A percentile compares a stretch with the other conserved stretches of the same genome.
Evolutionary conservation across 2,329 filamentous ascomycete genomes (phyloP).

Genomic region (Xylariaceae sp.): DNA sequence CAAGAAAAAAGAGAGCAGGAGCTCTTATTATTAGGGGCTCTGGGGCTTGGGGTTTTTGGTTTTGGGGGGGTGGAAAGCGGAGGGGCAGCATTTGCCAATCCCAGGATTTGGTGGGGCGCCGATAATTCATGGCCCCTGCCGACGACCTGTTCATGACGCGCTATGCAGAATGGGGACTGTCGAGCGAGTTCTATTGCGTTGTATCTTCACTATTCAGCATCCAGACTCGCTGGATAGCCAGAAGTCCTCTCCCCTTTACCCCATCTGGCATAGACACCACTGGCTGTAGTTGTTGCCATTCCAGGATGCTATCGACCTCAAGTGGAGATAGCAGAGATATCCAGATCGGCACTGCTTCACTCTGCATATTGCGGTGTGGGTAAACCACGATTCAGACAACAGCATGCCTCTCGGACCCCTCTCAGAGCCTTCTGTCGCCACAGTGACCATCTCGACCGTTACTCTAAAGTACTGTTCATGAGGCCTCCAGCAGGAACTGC

Average conservation of each 20-base stretch:
- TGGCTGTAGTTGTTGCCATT: too few species aligned
- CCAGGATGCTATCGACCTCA: too few species aligned
- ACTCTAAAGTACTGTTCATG: too few species aligned
- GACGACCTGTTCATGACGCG: constrained; percentile 1
- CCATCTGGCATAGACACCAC: not conserved
- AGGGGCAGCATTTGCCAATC: constrained; percentile 13
- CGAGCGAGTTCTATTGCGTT: not conserved
- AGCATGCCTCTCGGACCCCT: too few species aligned
- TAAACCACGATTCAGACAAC: too few species aligned
- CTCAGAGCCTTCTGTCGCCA: too few species aligned
- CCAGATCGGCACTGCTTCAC: too few species aligned
- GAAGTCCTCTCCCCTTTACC: not conserved
- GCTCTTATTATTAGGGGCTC: constrained; percentile 12
- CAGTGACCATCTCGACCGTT: too few species aligned
- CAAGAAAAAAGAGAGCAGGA: constrained; percentile 12
- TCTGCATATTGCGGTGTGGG: too few species aligned
- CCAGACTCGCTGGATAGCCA: not conserved
- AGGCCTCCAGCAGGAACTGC: too few species aligned
- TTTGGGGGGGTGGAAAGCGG: constrained; percentile 1
- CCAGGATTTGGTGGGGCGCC: constrained; percentile 12
- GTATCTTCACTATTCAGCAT: not conserved
- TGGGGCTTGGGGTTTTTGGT: not conserved
- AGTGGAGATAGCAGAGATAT: too few species aligned
- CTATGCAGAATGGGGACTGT: not conserved
- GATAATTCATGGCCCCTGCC: constrained; percentile 2